A percentile compares a stretch with the other conserved stretches of the same genome.
These are phyloP conservation scores for Friedmanniomyces endolithicus DNA, from an alignment of 495 filamentous ascomycete species.

Conservation along the genomic window DNA sequence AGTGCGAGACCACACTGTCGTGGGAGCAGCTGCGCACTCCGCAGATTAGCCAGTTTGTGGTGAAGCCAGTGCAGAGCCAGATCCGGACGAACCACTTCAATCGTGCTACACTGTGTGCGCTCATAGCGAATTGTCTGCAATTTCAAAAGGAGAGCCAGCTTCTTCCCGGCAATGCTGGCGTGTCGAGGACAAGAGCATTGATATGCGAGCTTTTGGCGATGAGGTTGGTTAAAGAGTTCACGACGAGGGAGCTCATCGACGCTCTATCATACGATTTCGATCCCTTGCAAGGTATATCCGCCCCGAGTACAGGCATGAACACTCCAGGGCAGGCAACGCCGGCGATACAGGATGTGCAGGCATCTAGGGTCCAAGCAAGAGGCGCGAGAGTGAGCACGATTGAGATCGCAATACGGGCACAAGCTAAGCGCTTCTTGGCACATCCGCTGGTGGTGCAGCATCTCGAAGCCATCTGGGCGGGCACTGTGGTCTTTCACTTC, in stretches of 20 bases:
- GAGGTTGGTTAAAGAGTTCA: constrained; percentile 77
- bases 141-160: constrained; percentile 75
- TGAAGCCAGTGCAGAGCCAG: constrained; percentile 82
- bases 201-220: constrained; percentile 87
- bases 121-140: constrained; percentile 87
- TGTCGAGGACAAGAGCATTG: constrained; percentile 67
- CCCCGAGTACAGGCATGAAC: constrained; percentile 24
- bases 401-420: constrained; percentile 78
- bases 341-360: constrained; percentile 18
- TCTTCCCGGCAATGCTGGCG: constrained; percentile 70
- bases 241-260: constrained; percentile 76
- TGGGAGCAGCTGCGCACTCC: constrained; percentile 93
- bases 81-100: constrained; percentile 69
- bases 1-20: constrained; percentile 82
- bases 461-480: constrained; percentile 90
- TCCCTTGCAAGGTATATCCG: constrained; percentile 68
- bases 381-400: constrained; percentile 74
- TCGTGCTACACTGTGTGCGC: constrained; percentile 70
- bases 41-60: constrained; percentile 85
- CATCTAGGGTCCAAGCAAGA: constrained; percentile 31
- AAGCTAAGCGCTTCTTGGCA: constrained; percentile 78
- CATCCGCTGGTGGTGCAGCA: constrained; percentile 86
- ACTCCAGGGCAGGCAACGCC: constrained; percentile 20
- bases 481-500: constrained; percentile 83
- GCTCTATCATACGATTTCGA: constrained; percentile 89